These are phyloP conservation scores for Cladophialophora chaetospira DNA, from an alignment of 2,329 filamentous ascomycete genomes.

Conservation along the genomic window DNA sequence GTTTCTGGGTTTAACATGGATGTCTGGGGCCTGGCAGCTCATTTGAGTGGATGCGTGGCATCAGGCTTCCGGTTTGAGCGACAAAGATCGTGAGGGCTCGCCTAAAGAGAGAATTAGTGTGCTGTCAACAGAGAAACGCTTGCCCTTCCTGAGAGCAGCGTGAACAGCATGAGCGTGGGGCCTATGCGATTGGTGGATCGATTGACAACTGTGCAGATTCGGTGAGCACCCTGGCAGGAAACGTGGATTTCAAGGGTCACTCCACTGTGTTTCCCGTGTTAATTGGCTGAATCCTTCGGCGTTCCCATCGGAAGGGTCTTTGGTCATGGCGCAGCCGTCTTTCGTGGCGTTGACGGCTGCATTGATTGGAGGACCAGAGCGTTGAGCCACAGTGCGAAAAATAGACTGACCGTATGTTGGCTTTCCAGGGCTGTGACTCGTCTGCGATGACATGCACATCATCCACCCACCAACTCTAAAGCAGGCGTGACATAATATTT, in stretches of 20 bases:
- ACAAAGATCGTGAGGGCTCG: background rate
- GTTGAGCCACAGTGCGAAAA: conserved; percentile 22
- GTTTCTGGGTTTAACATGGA: background rate
- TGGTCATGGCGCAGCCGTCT: conserved; percentile 17
- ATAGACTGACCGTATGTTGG: background rate
- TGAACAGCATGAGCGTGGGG: conserved; percentile 14
- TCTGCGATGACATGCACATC: conserved; percentile 6
- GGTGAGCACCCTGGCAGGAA: conserved; percentile 20
- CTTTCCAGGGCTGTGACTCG: background rate
- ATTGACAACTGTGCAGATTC: conserved; percentile 30
- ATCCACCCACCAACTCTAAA: conserved; percentile 12
- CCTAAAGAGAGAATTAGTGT: background rate
- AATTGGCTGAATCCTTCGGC: conserved; percentile 18
- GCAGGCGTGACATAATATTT: conserved; percentile 11
- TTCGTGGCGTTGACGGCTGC: background rate
- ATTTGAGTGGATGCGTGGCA: conserved; percentile 4
- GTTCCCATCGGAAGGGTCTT: conserved; percentile 12
- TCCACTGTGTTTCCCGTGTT: background rate
- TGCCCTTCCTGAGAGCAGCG: background rate
- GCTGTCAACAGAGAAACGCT: background rate
- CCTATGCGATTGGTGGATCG: conserved; percentile 31
- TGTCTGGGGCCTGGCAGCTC: background rate
- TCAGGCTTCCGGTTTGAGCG: conserved; percentile 14
- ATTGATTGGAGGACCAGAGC: conserved; percentile 9
- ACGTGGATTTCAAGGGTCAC: conserved; percentile 18